Percentiles rank a stretch among this genome's conserved stretches.
Conservation (phyloP, 495 filamentous ascomycete genomes). For the Penicillium malachiteum region DNA sequence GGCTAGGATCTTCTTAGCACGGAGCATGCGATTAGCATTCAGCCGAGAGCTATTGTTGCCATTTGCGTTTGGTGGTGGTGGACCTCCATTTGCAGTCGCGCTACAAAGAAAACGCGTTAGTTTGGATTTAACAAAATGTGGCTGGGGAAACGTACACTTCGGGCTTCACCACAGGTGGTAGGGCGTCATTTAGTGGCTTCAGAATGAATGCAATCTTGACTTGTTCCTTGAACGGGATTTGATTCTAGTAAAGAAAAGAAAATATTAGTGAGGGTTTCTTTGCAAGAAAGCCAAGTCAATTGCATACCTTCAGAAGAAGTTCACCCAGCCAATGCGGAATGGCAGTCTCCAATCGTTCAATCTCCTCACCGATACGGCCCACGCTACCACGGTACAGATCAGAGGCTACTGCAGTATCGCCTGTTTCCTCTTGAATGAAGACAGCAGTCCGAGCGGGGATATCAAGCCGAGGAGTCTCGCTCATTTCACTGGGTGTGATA, state of each 20-base stretch:
- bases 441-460: slow-evolving; percentile 78
- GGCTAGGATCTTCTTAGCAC: slow-evolving; percentile 89
- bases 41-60: slow-evolving; percentile 70
- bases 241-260: slow-evolving; percentile 55
- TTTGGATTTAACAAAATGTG: background rate
- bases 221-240: slow-evolving; percentile 83
- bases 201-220: slow-evolving; percentile 91
- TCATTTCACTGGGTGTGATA: slow-evolving; percentile 74
- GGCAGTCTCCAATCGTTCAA: slow-evolving; percentile 77
- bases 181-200: slow-evolving; percentile 73
- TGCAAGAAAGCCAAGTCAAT: slow-evolving; percentile 1
- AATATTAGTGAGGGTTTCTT: background rate
- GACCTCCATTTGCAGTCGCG: slow-evolving; percentile 21
- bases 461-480: slow-evolving; percentile 81
- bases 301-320: slow-evolving; percentile 68
- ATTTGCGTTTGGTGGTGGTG: slow-evolving; percentile 11
- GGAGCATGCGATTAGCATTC: slow-evolving; percentile 95
- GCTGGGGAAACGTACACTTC: slow-evolving; percentile 47
- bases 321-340: slow-evolving; percentile 92
- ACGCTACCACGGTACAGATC: slow-evolving; percentile 91
- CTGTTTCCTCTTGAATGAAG: slow-evolving; percentile 91
- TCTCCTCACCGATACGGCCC: slow-evolving; percentile 70
- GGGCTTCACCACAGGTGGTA: slow-evolving; percentile 66
- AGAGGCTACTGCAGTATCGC: slow-evolving; percentile 81
- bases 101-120: slow-evolving; percentile 11